Conservation (phyloP, 495 filamentous ascomycete genomes). For the Aspergillus saccharolyticus region DNA sequence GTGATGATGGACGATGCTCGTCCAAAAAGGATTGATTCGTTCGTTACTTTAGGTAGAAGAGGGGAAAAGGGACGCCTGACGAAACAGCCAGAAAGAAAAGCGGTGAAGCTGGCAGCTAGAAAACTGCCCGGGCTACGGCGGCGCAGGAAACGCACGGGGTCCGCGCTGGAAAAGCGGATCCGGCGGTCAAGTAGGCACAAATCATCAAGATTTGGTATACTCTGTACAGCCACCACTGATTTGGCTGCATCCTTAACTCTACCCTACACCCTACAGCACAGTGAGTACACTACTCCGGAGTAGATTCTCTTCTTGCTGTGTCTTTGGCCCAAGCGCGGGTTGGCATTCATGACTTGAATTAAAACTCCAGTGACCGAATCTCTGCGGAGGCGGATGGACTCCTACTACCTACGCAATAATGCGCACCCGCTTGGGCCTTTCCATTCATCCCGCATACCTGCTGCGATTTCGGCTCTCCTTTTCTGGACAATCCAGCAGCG, state of each 20-base stretch:
- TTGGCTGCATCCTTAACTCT: too few relatives aligned
- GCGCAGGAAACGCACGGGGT: background rate
- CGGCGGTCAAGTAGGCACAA: conserved; percentile 4
- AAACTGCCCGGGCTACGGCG: background rate
- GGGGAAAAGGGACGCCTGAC: conserved; percentile 8
- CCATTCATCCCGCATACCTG: background rate
- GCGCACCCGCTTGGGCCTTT: conserved; percentile 12
- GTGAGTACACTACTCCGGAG: background rate
- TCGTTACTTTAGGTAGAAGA: background rate
- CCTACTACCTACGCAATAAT: conserved; percentile 10
- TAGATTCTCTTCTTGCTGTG: background rate
- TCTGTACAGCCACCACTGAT: background rate
- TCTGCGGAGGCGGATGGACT: background rate
- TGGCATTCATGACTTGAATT: background rate
- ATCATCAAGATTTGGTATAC: background rate
- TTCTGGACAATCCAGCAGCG: conserved; percentile 1
- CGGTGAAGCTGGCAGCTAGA: conserved; percentile 16
- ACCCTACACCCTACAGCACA: too few relatives aligned
- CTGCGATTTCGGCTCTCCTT: conserved; percentile 9
- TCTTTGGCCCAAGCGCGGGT: background rate
- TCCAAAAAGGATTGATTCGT: background rate
- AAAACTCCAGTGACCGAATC: background rate
- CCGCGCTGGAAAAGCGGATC: conserved; percentile 1
- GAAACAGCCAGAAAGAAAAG: conserved; percentile 10
- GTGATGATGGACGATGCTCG: background rate